phyloP scores from a whole-genome alignment of 1,284 basidiomycete species.

The Ustilago sp. region DNA sequence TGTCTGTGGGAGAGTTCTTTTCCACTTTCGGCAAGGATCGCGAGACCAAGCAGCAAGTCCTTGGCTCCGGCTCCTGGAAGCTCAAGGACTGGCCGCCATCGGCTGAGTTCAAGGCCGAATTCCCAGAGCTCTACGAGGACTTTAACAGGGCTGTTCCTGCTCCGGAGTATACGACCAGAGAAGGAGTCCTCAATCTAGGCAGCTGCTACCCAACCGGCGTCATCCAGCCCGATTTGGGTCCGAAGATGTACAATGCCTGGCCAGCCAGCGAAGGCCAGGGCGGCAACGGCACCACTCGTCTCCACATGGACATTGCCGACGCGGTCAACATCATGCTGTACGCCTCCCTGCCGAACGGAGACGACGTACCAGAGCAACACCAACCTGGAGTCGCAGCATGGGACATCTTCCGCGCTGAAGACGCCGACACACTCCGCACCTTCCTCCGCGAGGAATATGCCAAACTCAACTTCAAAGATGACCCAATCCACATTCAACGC shows the following conservation, averaged over 20 bases:
- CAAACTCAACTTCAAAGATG: conserved; percentile 71
- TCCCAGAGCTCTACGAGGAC: conserved; percentile 88
- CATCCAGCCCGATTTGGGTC: conserved; percentile 86
- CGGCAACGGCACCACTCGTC: conserved; percentile 82
- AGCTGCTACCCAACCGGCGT: conserved; percentile 84
- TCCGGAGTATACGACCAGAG: conserved; percentile 85
- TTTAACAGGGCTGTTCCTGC: conserved; percentile 85
- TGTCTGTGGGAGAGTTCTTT: conserved; percentile 81
- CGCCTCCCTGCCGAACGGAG: conserved; percentile 32
- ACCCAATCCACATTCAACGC: conserved; percentile 91
- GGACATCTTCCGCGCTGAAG: conserved; percentile 88
- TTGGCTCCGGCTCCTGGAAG: conserved; percentile 75
- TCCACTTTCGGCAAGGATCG: conserved; percentile 78
- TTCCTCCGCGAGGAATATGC: conserved; percentile 75
- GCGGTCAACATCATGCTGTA: conserved; percentile 84
- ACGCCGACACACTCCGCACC: conserved; percentile 80
- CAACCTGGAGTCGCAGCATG: conserved; percentile 85
- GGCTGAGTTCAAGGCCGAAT: conserved; percentile 82
- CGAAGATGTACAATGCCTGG: conserved; percentile 74
- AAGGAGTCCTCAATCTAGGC: conserved; percentile 87
- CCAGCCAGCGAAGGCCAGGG: conserved; percentile 71
- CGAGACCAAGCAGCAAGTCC: conserved; percentile 71
- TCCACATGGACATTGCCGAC: conserved; percentile 98
- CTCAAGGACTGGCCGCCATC: conserved; percentile 94
- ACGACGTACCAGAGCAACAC: conserved; percentile 39